A percentile compares a stretch with the other conserved stretches of the same genome.
phyloP scores from a whole-genome alignment of 179 eudicot genomes.

The Sideroxylon spinosum region DNA sequence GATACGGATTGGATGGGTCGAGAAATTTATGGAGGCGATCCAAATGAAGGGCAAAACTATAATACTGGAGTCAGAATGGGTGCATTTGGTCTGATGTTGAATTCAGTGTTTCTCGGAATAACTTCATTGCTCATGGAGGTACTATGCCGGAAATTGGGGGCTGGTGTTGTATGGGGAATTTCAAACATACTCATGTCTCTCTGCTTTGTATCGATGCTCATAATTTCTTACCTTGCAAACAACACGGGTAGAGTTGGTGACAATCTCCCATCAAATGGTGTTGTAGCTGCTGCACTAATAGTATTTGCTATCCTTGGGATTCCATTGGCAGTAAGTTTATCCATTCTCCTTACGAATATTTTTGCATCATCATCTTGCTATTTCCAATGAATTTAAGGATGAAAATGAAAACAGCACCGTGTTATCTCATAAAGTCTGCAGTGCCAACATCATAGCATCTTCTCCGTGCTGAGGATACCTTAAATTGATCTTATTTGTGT shows the following conservation, averaged over 20 bases:
- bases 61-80: slow-evolving; percentile 88
- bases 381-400: neutral
- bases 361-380: slow-evolving; percentile 3
- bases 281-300: slow-evolving; percentile 67
- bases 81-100: slow-evolving; percentile 86
- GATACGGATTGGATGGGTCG: slow-evolving; percentile 99
- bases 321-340: slow-evolving; percentile 85
- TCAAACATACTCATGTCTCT: slow-evolving; percentile 81
- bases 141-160: slow-evolving; percentile 77
- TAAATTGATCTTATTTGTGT: neutral
- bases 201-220: slow-evolving; percentile 79
- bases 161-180: slow-evolving; percentile 91
- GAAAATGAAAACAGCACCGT: neutral
- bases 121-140: slow-evolving; percentile 89
- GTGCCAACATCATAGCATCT: neutral
- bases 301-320: slow-evolving; percentile 82
- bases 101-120: slow-evolving; percentile 75
- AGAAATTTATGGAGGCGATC: slow-evolving; percentile 87
- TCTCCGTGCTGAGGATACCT: neutral
- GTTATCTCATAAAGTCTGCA: neutral
- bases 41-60: slow-evolving; percentile 67
- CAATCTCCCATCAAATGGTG: slow-evolving; percentile 57
- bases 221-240: slow-evolving; percentile 48
- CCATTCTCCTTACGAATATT: slow-evolving; percentile 12
- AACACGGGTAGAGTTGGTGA: slow-evolving; percentile 34